Conservation (phyloP, 495 filamentous ascomycete genomes). For the Penicillium malachiteum region DNA sequence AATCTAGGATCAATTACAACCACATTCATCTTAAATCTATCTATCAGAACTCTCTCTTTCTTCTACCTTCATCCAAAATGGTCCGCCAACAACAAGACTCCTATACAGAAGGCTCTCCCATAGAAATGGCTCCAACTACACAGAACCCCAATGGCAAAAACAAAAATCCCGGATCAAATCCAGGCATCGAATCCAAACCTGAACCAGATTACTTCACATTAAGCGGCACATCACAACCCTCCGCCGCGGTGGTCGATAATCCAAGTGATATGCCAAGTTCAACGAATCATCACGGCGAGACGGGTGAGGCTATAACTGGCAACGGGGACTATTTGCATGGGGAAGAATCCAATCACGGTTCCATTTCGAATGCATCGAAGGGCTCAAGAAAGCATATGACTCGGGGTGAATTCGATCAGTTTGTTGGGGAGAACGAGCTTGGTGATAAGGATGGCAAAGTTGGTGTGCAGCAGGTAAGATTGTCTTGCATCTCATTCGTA, state of each 20-base stretch:
- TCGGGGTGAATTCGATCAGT: constrained; percentile 41
- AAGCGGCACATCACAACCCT: background rate
- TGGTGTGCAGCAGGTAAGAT: constrained; percentile 20
- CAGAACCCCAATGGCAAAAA: constrained; percentile 55
- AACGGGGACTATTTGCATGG: constrained; percentile 49
- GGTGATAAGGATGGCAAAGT: constrained; percentile 25
- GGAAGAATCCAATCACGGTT: constrained; percentile 48
- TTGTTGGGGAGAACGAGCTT: constrained; percentile 14
- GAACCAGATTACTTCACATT: too few species aligned
- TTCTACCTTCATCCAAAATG: constrained; percentile 13
- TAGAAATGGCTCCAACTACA: constrained; percentile 53
- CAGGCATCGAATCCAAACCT: constrained; percentile 45
- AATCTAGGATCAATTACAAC: too few species aligned
- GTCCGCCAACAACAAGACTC: constrained; percentile 20
- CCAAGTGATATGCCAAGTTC: constrained; percentile 50
- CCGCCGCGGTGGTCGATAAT: constrained; percentile 52
- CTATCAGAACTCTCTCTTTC: background rate
- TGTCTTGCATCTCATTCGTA: background rate
- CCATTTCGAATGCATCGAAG: background rate
- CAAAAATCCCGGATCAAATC: constrained; percentile 47
- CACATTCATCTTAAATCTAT: too few species aligned
- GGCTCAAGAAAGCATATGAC: constrained; percentile 22
- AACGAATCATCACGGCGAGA: constrained; percentile 44
- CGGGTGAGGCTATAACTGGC: constrained; percentile 51
- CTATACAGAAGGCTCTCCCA: constrained; percentile 35